Base-by-base conservation (phyloP, 1,139 yeast genomes). In the Petasospora fabianii region DNA sequence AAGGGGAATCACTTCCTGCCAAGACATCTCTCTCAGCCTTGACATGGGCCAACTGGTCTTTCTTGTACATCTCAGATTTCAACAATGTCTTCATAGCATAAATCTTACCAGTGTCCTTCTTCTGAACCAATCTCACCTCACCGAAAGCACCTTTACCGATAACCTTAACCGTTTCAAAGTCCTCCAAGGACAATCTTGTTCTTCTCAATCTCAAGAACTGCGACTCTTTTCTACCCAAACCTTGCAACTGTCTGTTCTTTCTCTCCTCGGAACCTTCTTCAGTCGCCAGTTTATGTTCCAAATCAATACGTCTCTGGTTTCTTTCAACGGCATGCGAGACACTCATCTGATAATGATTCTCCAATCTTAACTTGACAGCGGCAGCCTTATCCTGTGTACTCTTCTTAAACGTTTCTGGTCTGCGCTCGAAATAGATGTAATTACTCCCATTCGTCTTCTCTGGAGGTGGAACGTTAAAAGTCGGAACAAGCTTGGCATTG, bases 81-180 rank as follows among this genome's bases (percentile, higher is more conserved):
- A 84, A 64, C 42, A 84, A 64, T 1, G 92, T 84, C 60, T 84
- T 84, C 94, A 84, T 84, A 10, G 94, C 94, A 62, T 83, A 84
- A 14, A 84, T 83, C 58, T 84, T 84, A 37, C 94, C 94, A 1
- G 90, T 82, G 57, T 84, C 92, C 45, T 66, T 73, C 66, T 84
- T 84, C 60, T 84, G 94, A n/a, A 83, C 94, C 44, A 84, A 65
- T 54, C 94, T 66, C 33, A 84, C 94, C 56, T 84, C 94, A 53
- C 94, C 94, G 63, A 84, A 84, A 0, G 94, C 94, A 59, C 94
- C 94, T 59, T 84, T 84, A 51, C 94, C 94, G 53, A 84, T 84
- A 16, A 84, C 92, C 59, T 84, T 84, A 22, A 84, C 90, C 1
- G 92, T 83, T 42, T 69, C 74, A 58, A 84, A 84, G 62, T 84